A percentile compares a stretch with the other conserved stretches of the same genome.
Evolutionary conservation across 805 yeast genomes (phyloP).

Genomic region (Yarrowia deformans): DNA sequence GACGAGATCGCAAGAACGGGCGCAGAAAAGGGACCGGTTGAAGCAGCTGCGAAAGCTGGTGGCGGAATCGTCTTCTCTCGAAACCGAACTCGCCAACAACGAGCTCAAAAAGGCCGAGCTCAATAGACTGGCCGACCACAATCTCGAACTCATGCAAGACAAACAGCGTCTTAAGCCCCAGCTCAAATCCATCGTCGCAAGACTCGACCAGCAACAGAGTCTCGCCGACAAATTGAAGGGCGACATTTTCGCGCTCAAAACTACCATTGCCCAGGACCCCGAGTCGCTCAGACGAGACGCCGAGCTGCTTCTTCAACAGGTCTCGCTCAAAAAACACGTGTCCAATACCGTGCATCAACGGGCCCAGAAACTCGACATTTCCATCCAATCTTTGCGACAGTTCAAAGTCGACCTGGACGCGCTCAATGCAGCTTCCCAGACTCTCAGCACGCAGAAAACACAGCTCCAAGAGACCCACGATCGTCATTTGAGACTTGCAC

Average conservation of each 20-base stretch:
- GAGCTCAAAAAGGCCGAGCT: conserved; percentile 7
- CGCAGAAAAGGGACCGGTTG: neutral
- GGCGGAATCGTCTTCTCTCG: neutral
- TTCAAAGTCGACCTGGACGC: conserved; percentile 11
- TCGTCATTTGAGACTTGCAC: neutral
- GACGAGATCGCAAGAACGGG: neutral
- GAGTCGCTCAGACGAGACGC: neutral
- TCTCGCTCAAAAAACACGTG: neutral
- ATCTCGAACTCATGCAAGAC: conserved; percentile 2
- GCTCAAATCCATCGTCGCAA: neutral
- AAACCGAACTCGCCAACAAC: neutral
- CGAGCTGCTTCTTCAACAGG: neutral
- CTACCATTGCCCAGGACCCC: neutral
- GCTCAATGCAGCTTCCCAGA: neutral
- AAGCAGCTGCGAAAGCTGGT: neutral
- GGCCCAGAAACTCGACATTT: conserved; percentile 2
- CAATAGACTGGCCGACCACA: conserved; percentile 6
- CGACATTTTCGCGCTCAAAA: neutral
- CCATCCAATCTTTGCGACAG: conserved; percentile 6
- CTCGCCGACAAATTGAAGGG: neutral
- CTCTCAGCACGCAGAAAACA: neutral
- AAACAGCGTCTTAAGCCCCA: neutral
- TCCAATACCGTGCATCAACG: neutral
- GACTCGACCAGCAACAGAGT: neutral
- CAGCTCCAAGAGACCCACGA: conserved; percentile 5